Conservation (phyloP, 2,329 filamentous ascomycete genomes). For the Dothistroma septosporum region DNA sequence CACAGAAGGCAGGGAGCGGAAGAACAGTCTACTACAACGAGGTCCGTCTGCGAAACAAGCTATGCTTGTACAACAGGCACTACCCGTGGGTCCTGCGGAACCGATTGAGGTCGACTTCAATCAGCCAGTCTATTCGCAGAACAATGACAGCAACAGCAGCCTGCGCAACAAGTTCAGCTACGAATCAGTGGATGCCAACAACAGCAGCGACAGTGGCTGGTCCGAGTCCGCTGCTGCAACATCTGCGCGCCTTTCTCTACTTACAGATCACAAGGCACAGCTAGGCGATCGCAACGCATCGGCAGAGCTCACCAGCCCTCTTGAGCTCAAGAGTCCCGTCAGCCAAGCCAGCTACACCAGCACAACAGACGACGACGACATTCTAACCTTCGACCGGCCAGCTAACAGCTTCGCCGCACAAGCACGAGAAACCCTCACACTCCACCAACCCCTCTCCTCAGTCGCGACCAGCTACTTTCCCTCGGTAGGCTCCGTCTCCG, state of each 20-base stretch:
- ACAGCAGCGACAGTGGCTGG: conserved; percentile 28
- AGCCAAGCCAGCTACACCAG: conserved; percentile 59
- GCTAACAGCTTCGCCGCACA: conserved; percentile 20
- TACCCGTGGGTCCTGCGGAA: background rate
- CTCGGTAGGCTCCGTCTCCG: conserved; percentile 12
- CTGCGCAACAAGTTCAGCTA: conserved; percentile 36
- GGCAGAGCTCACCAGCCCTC: conserved; percentile 26
- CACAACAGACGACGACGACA: conserved; percentile 81
- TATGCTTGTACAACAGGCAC: conserved; percentile 9
- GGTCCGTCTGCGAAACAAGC: conserved; percentile 33
- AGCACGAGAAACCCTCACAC: conserved; percentile 7
- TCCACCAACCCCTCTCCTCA: conserved; percentile 23
- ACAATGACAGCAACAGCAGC: conserved; percentile 11
- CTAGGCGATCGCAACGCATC: conserved; percentile 12
- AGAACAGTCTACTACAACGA: conserved; percentile 35
- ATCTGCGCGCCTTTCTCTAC: conserved; percentile 26
- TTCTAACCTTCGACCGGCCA: conserved; percentile 56
- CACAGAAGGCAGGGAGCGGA: conserved; percentile 56
- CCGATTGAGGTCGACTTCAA: background rate
- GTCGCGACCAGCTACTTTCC: conserved; percentile 31
- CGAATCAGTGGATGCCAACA: conserved; percentile 33
- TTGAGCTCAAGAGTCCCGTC: conserved; percentile 40
- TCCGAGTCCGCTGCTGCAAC: conserved; percentile 32
- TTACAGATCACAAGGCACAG: conserved; percentile 25
- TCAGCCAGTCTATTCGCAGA: conserved; percentile 1